Conservation (phyloP, 345 rosid genomes). For the Odontarrhena argentea region DNA sequence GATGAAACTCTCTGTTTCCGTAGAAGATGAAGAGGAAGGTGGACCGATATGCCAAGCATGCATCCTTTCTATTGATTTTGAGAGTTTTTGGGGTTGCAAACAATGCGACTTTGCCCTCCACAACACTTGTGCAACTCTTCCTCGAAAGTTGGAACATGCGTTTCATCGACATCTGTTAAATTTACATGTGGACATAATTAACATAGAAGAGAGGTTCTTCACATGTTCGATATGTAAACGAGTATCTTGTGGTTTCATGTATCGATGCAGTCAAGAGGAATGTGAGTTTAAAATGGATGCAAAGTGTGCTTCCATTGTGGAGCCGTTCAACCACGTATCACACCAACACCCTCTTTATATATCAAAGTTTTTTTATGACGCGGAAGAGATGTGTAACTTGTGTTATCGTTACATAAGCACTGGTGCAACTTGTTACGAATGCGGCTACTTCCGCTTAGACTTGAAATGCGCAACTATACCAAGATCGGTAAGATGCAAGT, state of each 20-base stretch:
- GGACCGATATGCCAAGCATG: slow-evolving; percentile 11
- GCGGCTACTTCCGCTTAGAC: neutral
- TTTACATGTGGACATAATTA: neutral
- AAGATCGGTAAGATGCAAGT: slow-evolving; percentile 12
- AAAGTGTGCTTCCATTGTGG: slow-evolving; percentile 15
- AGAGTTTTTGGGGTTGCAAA: slow-evolving; percentile 12
- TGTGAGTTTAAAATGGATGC: slow-evolving; percentile 14
- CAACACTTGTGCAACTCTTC: slow-evolving; percentile 16
- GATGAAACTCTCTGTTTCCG: neutral
- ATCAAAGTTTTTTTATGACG: no score
- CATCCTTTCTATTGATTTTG: slow-evolving; percentile 5
- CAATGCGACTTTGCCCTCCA: slow-evolving; percentile 24
- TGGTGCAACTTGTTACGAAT: no score
- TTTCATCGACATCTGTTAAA: neutral
- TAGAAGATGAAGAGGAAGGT: neutral
- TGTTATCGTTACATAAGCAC: no score
- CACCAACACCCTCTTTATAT: no score
- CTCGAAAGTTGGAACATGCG: slow-evolving; percentile 2
- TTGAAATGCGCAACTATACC: neutral
- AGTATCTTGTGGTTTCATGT: slow-evolving; percentile 27
- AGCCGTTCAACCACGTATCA: neutral
- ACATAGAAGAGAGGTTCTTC: slow-evolving; percentile 14
- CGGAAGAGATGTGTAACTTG: no score
- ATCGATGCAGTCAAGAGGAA: neutral
- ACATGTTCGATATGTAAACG: neutral